Evolutionary conservation across 495 filamentous ascomycete species (phyloP).

Genomic region (Daldinia loculata): DNA sequence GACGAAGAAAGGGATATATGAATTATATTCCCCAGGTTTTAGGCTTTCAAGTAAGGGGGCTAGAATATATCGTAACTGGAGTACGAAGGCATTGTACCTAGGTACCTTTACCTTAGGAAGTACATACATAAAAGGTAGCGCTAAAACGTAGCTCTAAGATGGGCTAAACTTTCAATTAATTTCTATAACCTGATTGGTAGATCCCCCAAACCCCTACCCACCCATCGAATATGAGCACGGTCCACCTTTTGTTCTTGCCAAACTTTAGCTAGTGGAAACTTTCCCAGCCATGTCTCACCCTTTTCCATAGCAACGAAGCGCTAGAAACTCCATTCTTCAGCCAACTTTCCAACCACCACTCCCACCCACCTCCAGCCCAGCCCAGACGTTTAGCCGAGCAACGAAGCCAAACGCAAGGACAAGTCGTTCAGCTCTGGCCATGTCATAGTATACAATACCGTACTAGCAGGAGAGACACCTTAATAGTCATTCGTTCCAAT

Average conservation of each 20-base stretch:
- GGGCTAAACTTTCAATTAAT: too few species aligned
- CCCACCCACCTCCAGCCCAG: background rate
- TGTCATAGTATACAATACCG: constrained; percentile 27
- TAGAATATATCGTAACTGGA: background rate
- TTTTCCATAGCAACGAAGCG: constrained; percentile 28
- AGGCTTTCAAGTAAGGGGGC: background rate
- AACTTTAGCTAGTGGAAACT: background rate
- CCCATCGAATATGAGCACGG: constrained; percentile 28
- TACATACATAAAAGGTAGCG: too few species aligned
- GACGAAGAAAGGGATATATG: background rate
- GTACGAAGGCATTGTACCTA: background rate
- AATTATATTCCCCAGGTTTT: background rate
- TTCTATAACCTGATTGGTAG: background rate
- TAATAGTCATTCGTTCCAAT: constrained; percentile 36
- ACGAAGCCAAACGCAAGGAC: constrained; percentile 28
- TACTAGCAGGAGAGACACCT: constrained; percentile 3
- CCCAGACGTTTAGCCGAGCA: constrained; percentile 39
- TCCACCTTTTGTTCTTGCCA: constrained; percentile 16
- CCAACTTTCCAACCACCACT: constrained; percentile 7
- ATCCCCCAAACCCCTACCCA: constrained; percentile 15
- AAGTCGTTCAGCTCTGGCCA: constrained; percentile 10
- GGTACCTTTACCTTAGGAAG: background rate
- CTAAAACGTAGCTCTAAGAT: too few species aligned
- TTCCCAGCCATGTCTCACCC: constrained; percentile 32
- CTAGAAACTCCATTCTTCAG: constrained; percentile 6